A percentile compares a stretch with the other conserved stretches of the same genome.
Evolutionary conservation across 805 yeast species (phyloP).

Genomic region (Yarrowia sp.): DNA sequence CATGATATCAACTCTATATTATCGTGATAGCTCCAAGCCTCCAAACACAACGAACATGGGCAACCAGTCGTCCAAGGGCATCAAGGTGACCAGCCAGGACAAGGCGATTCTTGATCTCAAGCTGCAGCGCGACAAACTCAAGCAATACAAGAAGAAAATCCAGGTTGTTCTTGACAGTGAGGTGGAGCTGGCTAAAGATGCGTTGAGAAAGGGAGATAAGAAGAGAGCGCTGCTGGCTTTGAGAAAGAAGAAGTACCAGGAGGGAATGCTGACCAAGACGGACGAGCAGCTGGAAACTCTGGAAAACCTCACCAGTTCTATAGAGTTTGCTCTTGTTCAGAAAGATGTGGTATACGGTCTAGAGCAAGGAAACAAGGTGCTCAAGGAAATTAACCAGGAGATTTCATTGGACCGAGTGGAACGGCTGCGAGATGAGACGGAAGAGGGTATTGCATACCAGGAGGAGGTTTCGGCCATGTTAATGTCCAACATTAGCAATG

Average conservation of each 20-base stretch:
- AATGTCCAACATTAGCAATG: conserved; percentile 50
- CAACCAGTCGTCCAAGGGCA: conserved; percentile 43
- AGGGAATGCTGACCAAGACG: conserved; percentile 70
- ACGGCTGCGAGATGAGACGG: conserved; percentile 78
- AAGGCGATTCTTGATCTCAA: conserved; percentile 85
- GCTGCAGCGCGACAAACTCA: conserved; percentile 83
- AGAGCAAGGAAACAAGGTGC: conserved; percentile 77
- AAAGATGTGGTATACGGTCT: conserved; percentile 82
- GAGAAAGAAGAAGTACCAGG: conserved; percentile 82
- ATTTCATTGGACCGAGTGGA: conserved; percentile 82
- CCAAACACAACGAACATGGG: conserved; percentile 49
- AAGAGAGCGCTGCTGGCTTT: conserved; percentile 72
- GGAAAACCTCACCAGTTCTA: conserved; percentile 64
- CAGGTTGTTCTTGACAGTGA: conserved; percentile 66
- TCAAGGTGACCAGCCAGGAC: conserved; percentile 80
- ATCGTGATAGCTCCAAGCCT: background rate
- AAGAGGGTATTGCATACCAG: conserved; percentile 81
- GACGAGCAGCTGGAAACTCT: conserved; percentile 79
- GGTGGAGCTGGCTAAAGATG: conserved; percentile 62
- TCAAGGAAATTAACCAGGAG: conserved; percentile 78
- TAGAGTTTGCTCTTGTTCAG: conserved; percentile 90
- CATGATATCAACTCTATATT: conserved; percentile 6
- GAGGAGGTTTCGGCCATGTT: conserved; percentile 56
- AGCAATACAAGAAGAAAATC: conserved; percentile 71
- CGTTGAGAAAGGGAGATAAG: conserved; percentile 60